Percentiles rank a stretch among this genome's conserved stretches.
These are phyloP conservation scores for Erysimum cheiranthoides DNA, from an alignment of 345 rosid species.

Conservation along the genomic window DNA sequence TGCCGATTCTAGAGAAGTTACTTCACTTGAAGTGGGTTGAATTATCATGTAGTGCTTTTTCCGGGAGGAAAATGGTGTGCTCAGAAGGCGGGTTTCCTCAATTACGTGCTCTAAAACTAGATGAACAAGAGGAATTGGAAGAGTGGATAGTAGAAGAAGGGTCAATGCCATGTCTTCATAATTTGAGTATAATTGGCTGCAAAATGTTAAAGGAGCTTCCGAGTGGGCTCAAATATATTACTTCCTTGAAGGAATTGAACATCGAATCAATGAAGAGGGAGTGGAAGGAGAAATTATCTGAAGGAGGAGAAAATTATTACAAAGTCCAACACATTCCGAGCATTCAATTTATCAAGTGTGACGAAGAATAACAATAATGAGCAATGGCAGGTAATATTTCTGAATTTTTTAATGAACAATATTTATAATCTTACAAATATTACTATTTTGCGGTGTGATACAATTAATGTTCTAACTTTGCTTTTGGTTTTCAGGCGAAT, in stretches of 20 bases:
- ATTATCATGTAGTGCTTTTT: constrained; percentile 25
- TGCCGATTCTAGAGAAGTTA: constrained; percentile 52
- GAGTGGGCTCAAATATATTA: constrained; percentile 16
- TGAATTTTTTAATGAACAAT: no score
- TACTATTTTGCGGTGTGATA: no score
- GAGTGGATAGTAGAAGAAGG: constrained; percentile 41
- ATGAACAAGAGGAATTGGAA: not conserved
- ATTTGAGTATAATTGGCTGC: constrained; percentile 43
- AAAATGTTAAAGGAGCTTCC: constrained; percentile 40
- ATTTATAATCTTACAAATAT: no score
- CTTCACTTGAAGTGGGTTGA: constrained; percentile 40
- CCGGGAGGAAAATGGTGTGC: constrained; percentile 45
- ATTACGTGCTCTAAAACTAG: constrained; percentile 3
- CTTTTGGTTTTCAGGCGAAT: not conserved
- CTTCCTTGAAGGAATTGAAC: constrained; percentile 15
- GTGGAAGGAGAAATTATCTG: constrained; percentile 10
- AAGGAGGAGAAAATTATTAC: constrained; percentile 18
- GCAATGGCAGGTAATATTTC: not conserved
- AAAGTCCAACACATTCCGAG: constrained; percentile 27
- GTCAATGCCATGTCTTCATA: constrained; percentile 43
- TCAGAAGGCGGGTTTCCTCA: constrained; percentile 33
- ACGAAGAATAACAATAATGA: not conserved
- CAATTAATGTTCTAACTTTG: not conserved
- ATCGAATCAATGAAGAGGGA: constrained; percentile 10
- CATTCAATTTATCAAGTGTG: constrained; percentile 18